Conservation (phyloP, 2,329 filamentous ascomycete species). For the Penicillium janthinellum region DNA sequence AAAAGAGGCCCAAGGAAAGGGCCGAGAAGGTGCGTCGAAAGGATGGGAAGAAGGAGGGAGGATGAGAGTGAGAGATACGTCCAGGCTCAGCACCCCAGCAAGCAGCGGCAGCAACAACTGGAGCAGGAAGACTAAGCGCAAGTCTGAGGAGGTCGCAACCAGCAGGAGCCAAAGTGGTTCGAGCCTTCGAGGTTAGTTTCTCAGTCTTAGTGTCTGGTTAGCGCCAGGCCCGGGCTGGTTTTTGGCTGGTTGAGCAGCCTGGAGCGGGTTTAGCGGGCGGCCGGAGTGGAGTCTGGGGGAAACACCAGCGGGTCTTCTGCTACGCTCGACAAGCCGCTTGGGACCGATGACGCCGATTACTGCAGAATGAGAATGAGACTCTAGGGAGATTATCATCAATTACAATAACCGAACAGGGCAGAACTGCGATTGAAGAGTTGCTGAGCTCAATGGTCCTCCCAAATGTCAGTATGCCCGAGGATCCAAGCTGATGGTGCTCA, state of each 20-base stretch:
- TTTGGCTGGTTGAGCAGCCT: not conserved
- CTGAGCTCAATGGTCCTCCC: not conserved
- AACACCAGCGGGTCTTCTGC: not conserved
- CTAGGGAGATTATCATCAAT: not conserved
- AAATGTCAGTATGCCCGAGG: not conserved
- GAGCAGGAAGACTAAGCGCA: not conserved
- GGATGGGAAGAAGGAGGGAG: slow-evolving; percentile 14
- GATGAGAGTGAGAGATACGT: slow-evolving; percentile 7
- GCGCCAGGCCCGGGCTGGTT: not conserved
- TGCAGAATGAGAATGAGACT: no score
- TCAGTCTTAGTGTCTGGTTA: not conserved
- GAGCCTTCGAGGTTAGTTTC: not conserved
- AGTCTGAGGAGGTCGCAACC: not conserved
- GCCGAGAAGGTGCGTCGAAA: slow-evolving; percentile 24
- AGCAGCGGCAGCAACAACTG: not conserved
- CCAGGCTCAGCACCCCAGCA: not conserved
- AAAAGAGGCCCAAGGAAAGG: slow-evolving; percentile 16
- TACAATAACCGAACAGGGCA: not conserved
- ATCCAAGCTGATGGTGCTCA: not conserved
- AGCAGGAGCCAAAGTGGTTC: not conserved
- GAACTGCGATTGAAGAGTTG: not conserved
- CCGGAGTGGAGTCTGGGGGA: slow-evolving; percentile 3
- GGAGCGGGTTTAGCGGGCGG: not conserved
- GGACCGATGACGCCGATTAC: not conserved
- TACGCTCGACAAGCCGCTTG: not conserved